A percentile compares a stretch with the other conserved stretches of the same genome.
phyloP scores from a whole-genome alignment of 2,329 filamentous ascomycete species.

The Botrytis fabae region DNA sequence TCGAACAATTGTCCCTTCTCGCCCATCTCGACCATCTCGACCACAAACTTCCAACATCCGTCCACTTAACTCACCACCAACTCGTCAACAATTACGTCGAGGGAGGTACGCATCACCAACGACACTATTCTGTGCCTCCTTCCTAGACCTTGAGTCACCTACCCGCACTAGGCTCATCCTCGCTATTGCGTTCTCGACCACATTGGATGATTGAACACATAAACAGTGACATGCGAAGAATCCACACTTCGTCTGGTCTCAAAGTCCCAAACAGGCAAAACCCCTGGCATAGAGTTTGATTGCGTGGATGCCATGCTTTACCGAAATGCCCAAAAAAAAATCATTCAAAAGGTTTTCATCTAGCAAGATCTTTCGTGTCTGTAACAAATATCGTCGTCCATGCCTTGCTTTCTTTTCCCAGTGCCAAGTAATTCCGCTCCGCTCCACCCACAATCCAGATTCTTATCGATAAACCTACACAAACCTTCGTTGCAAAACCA shows the following conservation, averaged over 20 bases:
- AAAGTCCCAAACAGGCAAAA: neutral
- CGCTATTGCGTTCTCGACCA: neutral
- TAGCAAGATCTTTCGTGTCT: neutral
- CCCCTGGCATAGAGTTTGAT: neutral
- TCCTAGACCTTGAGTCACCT: neutral
- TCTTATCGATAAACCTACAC: conserved; percentile 12
- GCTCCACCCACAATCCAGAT: neutral
- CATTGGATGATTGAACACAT: neutral
- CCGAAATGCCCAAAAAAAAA: neutral
- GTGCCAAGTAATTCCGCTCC: conserved; percentile 14
- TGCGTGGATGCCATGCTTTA: neutral
- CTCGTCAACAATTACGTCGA: neutral
- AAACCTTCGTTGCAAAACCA: neutral
- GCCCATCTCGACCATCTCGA: neutral
- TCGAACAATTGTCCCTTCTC: neutral
- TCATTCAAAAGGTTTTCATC: neutral
- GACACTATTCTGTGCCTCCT: neutral
- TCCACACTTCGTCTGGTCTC: conserved; percentile 7
- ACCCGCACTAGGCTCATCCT: neutral
- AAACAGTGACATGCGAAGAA: conserved; percentile 4
- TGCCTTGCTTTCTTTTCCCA: neutral
- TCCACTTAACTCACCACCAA: neutral
- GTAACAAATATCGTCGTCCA: neutral
- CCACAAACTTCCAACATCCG: neutral
- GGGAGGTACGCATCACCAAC: neutral